Conservation (phyloP, 1,284 basidiomycete species). For the Stereum hirsutum region DNA sequence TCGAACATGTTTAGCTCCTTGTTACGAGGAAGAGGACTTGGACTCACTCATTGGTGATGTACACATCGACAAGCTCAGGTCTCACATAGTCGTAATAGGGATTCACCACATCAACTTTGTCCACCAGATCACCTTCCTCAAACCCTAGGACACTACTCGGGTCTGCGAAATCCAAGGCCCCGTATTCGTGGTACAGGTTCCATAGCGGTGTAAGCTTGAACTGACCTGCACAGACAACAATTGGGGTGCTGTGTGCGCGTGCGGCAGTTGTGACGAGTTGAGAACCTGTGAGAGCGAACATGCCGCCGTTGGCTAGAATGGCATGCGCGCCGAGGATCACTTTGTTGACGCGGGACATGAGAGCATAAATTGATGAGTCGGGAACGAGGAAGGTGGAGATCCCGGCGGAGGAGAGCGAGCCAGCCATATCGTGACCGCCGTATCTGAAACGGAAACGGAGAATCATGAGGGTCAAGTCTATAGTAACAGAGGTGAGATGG, state of each 20-base stretch:
- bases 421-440: conserved; percentile 80
- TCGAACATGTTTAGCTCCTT: conserved; percentile 1
- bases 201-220: conserved; percentile 95
- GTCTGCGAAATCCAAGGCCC: conserved; percentile 81
- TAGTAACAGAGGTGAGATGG: background rate
- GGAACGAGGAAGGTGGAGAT: conserved; percentile 95
- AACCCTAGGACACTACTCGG: conserved; percentile 80
- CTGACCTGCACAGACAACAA: conserved; percentile 91
- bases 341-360: conserved; percentile 97
- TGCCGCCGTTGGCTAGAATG: conserved; percentile 92
- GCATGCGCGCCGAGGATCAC: conserved; percentile 90
- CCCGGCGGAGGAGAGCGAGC: conserved; percentile 65
- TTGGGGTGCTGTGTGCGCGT: conserved; percentile 86
- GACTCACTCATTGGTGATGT: conserved; percentile 93
- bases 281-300: conserved; percentile 84
- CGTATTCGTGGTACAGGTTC: conserved; percentile 86
- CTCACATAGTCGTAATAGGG: conserved; percentile 93
- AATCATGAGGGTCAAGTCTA: background rate
- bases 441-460: conserved; percentile 39
- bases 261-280: conserved; percentile 84
- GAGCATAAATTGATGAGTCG: conserved; percentile 89
- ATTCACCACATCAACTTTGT: conserved; percentile 84
- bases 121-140: conserved; percentile 66
- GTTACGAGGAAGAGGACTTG: conserved; percentile 1
- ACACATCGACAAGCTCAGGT: conserved; percentile 87